Base-by-base conservation (phyloP, 805 yeast genomes). In the Torulaspora gathmanii region DNA sequence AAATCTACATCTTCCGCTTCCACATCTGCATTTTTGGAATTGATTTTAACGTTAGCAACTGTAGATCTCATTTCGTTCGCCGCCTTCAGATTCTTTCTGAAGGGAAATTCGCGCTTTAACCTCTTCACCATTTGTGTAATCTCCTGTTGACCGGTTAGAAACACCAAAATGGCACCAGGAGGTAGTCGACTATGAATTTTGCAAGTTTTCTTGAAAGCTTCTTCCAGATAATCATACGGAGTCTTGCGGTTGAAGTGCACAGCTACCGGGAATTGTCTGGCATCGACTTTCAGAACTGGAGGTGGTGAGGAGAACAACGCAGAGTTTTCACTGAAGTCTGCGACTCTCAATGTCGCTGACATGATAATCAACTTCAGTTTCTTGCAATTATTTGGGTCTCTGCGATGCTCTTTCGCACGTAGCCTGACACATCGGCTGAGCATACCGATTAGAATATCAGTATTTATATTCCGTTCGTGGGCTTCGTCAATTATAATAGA, bases 321-420 rank as follows among this genome's bases (percentile, higher is more conserved):
- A 12, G 66, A 61, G 63, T 93, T 93, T 57, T 89, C 95, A 42
- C 96, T 80, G 60, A 93, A 93, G 64, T 93, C 99, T 12, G 91
- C 69, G 0, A 93, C 98, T 56, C 98, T 74, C 47, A 93, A 73
- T 0, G 99, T 93, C 13, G 99, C 99, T 35, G 98, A 90, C 99
- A 93, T 93, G 56, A 93, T 83, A 22, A 93, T 77, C 47, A 93
- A 67, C 63, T 91, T 93, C 48, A 93, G 71, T 10, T 84, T 89
- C 50, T 74, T 78, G 56, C 67, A 65, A 23, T 68, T 70, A 0
- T 42, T 33, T 1, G 85, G 80, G 51, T 80, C 69, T 42, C 73
- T 62, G 2, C 52, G 58, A 56, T 73, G 71, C 40, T 77, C 74
- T 50, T 77, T 73, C 15, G 77, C 70, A 57, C 99, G 79, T 31